phyloP scores from a whole-genome alignment of 2,329 filamentous ascomycete species.

The Aspergillus sp. region DNA sequence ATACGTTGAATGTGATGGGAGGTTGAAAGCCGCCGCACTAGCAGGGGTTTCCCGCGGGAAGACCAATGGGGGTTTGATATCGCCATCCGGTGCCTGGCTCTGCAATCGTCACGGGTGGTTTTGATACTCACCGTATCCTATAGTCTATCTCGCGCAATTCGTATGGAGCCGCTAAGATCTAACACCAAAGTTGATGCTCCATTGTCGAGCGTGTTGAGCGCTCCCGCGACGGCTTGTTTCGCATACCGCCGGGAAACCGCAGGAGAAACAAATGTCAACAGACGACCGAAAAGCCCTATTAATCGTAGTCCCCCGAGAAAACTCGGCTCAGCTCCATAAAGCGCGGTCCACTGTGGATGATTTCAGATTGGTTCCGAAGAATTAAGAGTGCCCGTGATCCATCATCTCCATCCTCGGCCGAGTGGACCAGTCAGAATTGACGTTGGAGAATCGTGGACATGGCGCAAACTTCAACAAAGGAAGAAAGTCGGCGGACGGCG shows the following conservation, averaged over 20 bases:
- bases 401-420: conserved; percentile 4
- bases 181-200: neutral
- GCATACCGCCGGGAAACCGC: neutral
- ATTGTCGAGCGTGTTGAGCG: neutral
- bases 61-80: conserved; percentile 6
- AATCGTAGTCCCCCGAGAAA: neutral
- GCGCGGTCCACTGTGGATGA: conserved; percentile 5
- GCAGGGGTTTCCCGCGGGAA: conserved; percentile 16
- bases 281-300: neutral
- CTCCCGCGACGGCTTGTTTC: neutral
- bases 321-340: conserved; percentile 2
- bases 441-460: neutral
- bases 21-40: neutral
- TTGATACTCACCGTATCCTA: neutral
- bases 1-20: neutral
- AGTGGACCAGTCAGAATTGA: neutral
- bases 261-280: neutral
- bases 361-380: conserved; percentile 2
- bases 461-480: neutral
- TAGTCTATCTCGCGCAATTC: neutral
- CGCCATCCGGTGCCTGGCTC: conserved; percentile 5
- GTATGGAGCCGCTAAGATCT: neutral
- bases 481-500: conserved; percentile 5
- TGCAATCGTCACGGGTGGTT: neutral
- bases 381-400: neutral